These are phyloP conservation scores for Skeletonema menzelii DNA, from an alignment of 108 stramenopile species.

Conservation along the genomic window DNA sequence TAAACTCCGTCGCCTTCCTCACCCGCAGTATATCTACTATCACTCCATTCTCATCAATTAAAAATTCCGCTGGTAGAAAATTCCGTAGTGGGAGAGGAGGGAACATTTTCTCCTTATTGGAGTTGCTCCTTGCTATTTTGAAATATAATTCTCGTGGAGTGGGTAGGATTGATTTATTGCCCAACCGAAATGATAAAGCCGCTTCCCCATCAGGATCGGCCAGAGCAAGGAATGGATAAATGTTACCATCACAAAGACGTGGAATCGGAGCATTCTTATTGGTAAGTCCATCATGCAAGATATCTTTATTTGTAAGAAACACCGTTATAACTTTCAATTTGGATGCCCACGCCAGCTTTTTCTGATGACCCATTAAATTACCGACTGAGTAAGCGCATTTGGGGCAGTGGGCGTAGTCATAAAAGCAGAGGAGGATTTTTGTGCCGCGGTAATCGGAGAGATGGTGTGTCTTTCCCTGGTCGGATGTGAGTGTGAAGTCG, in stretches of 20 bases:
- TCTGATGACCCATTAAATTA: constrained; percentile 25
- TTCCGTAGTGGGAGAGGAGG: neutral
- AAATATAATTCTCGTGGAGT: neutral
- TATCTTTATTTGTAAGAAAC: constrained; percentile 10
- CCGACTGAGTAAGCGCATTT: constrained; percentile 3
- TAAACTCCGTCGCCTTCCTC: constrained; percentile 2
- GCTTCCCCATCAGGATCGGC: constrained; percentile 26
- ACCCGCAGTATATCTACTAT: constrained; percentile 11
- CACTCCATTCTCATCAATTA: constrained; percentile 20
- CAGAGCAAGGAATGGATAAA: constrained; percentile 24
- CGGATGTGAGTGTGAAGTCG: constrained; percentile 12
- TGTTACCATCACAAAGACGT: neutral
- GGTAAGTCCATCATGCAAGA: constrained; percentile 8
- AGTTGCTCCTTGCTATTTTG: neutral
- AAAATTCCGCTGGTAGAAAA: constrained; percentile 11
- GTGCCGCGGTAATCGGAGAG: constrained; percentile 21
- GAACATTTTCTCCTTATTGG: neutral
- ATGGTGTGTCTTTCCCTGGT: constrained; percentile 2
- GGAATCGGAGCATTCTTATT: constrained; percentile 15
- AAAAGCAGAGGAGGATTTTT: constrained; percentile 33
- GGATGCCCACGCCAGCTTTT: constrained; percentile 23
- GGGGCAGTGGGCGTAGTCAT: constrained; percentile 16
- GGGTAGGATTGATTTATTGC: neutral
- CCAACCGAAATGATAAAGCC: neutral
- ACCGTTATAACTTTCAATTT: constrained; percentile 20